These are phyloP conservation scores for Chytridium lagenaria DNA, from an alignment of 371 early-diverging fungal species.

Conservation along the genomic window DNA sequence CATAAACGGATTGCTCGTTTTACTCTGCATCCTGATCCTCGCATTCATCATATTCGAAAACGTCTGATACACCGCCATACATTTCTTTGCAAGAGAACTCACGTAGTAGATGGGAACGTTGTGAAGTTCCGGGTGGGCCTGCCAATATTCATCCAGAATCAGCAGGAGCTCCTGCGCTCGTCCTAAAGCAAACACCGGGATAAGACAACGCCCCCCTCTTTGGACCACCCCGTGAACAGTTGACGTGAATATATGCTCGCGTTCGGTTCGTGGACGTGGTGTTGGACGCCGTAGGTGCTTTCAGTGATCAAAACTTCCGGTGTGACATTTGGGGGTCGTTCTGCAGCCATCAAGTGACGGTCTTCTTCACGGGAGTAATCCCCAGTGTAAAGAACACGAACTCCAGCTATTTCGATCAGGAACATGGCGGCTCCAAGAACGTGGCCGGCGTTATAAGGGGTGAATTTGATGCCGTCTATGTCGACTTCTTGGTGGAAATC, in stretches of 20 bases:
- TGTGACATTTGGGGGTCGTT: conserved; percentile 79
- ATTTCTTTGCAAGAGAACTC: conserved; percentile 96
- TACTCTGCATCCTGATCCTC: conserved; percentile 91
- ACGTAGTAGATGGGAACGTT: conserved; percentile 99
- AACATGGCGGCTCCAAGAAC: too few species aligned
- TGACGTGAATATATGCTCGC: conserved; percentile 93
- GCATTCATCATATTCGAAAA: conserved; percentile 99
- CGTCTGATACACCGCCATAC: conserved; percentile 96
- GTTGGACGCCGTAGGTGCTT: conserved; percentile 99
- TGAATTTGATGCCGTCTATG: too few species aligned
- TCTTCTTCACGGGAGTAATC: too few species aligned
- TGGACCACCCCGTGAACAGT: conserved; percentile 93
- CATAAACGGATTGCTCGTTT: conserved; percentile 95
- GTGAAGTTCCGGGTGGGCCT: conserved; percentile 92
- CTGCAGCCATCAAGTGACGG: conserved; percentile 99
- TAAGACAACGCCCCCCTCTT: conserved; percentile 96
- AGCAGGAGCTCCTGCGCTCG: conserved; percentile 98
- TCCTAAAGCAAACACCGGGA: conserved; percentile 99
- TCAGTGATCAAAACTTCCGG: conserved; percentile 98
- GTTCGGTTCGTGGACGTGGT: conserved; percentile 96
- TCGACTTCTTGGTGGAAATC: too few species aligned
- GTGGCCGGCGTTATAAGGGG: too few species aligned
- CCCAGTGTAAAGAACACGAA: too few species aligned
- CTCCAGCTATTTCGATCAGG: too few species aligned
- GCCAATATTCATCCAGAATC: conserved; percentile 99